A percentile compares a stretch with the other conserved stretches of the same genome.
Evolutionary conservation across 1,139 yeast genomes (phyloP).

Genomic region (Suhomyces bokatorum): DNA sequence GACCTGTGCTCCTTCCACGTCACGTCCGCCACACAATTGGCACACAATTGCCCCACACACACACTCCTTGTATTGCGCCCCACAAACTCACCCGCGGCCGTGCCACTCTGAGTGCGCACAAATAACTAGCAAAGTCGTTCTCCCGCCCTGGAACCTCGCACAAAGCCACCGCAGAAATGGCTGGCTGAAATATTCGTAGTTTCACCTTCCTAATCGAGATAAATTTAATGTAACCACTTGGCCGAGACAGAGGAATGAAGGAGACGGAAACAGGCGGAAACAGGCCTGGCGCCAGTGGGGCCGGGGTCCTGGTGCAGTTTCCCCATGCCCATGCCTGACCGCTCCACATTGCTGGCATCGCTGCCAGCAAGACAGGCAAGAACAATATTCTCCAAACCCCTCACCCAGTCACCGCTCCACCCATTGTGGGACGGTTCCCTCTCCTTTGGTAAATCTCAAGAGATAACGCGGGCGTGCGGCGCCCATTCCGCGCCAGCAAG

Average conservation of each 20-base stretch:
- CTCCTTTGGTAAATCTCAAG: slow-evolving; percentile 6
- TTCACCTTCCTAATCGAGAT: slow-evolving; percentile 14
- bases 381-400: background rate
- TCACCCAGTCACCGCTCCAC: slow-evolving; percentile 2
- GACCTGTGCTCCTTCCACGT: background rate
- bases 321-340: too few relatives aligned
- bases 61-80: background rate
- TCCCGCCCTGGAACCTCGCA: slow-evolving; percentile 8
- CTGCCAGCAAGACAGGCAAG: background rate
- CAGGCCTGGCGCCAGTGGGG: background rate
- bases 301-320: too few relatives aligned
- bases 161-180: slow-evolving; percentile 10
- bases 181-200: slow-evolving; percentile 13
- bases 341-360: too few relatives aligned
- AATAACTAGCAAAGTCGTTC: background rate
- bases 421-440: slow-evolving; percentile 4
- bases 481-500: slow-evolving; percentile 11
- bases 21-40: background rate
- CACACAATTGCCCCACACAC: background rate
- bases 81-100: background rate
- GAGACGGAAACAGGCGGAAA: slow-evolving; percentile 1
- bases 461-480: slow-evolving; percentile 10
- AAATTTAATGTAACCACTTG: slow-evolving; percentile 8
- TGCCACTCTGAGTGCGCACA: slow-evolving; percentile 1
- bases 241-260: background rate